A percentile compares a stretch with the other conserved stretches of the same genome.
Conservation (phyloP, 1,284 basidiomycete genomes). For the Peniophora sp. region DNA sequence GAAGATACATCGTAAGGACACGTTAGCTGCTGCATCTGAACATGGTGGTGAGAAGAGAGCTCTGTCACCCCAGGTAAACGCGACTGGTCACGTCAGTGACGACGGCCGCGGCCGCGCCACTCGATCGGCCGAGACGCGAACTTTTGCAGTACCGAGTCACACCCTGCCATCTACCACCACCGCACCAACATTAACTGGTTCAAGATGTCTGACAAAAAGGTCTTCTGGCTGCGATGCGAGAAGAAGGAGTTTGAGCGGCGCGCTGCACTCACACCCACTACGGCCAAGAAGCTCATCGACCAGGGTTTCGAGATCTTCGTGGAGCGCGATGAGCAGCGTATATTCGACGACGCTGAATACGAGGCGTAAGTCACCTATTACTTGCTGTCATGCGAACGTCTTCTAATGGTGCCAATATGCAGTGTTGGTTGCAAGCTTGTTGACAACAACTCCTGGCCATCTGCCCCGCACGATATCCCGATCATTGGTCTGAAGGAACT, state of each 20-base stretch:
- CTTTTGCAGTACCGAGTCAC: too few species aligned
- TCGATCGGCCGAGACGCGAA: too few species aligned
- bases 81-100: too few species aligned
- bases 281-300: conserved; percentile 85
- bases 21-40: too few species aligned
- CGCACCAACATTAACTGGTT: too few species aligned
- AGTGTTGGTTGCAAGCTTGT: conserved; percentile 90
- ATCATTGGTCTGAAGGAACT: conserved; percentile 98
- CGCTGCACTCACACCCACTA: conserved; percentile 90
- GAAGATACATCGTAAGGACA: too few species aligned
- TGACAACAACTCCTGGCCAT: conserved; percentile 86
- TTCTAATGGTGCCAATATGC: conserved; percentile 7
- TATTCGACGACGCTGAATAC: conserved; percentile 93
- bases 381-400: not conserved
- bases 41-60: too few species aligned
- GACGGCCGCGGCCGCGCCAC: too few species aligned
- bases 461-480: conserved; percentile 65
- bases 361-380: conserved; percentile 60
- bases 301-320: conserved; percentile 89
- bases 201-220: conserved; percentile 23
- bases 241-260: conserved; percentile 92
- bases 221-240: conserved; percentile 90
- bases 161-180: too few species aligned
- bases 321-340: conserved; percentile 90
- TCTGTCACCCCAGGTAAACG: too few species aligned